These are phyloP conservation scores for Luzula sylvatica DNA, from an alignment of 176 grass and related monocot genomes.

Conservation along the genomic window DNA sequence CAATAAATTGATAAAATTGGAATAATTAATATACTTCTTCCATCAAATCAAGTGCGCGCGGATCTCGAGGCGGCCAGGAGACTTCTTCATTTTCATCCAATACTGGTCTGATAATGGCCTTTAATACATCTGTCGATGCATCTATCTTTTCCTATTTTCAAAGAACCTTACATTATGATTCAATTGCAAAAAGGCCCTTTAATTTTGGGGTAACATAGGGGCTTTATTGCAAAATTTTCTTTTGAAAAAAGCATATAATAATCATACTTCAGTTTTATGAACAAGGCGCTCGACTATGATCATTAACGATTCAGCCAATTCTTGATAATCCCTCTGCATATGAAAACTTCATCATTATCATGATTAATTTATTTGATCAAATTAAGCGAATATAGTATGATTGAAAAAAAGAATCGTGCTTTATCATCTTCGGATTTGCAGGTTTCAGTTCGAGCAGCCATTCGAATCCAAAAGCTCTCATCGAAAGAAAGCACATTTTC, in stretches of 20 bases:
- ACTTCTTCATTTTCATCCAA: conserved; percentile 57
- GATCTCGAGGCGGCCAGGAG: conserved; percentile 69
- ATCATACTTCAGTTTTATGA: conserved; percentile 86
- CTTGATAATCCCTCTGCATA: conserved; percentile 85
- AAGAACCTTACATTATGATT: no score
- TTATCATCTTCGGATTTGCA: conserved; percentile 96
- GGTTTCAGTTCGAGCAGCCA: conserved; percentile 67
- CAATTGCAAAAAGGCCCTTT: no score
- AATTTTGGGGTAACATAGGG: no score
- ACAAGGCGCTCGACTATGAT: conserved; percentile 84
- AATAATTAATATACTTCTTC: conserved; percentile 44
- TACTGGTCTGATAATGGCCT: conserved; percentile 64
- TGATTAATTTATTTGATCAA: not conserved
- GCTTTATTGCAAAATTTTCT: no score
- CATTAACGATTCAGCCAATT: conserved; percentile 66
- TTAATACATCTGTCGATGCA: conserved; percentile 78
- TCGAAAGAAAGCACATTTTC: conserved; percentile 86
- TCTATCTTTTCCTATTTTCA: conserved; percentile 76
- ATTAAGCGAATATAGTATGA: conserved; percentile 5
- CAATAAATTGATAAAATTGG: not conserved
- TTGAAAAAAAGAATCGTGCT: conserved; percentile 48
- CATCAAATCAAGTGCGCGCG: conserved; percentile 55
- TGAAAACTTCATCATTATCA: not conserved
- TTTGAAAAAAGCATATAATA: no score
- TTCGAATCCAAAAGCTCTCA: conserved; percentile 69